Evolutionary conservation across 257 asterid species (phyloP), one percentile per base, ranked within the genome.

Genomic region (Nicotiana benthamiana): DNA sequence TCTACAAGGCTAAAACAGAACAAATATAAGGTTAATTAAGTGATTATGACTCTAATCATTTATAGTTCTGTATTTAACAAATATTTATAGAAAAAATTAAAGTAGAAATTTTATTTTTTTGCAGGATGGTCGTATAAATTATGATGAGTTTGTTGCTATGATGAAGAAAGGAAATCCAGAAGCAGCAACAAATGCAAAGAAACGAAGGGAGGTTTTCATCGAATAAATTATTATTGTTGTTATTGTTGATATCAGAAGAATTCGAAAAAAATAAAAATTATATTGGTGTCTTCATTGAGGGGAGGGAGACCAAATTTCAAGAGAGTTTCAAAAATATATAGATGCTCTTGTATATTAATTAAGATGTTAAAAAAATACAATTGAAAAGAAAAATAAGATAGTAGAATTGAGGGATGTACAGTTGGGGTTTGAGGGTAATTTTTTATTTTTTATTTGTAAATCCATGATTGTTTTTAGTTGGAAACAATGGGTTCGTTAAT

Each of bases 41-140:
- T 48, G 54, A 48, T 48, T 48, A 48, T 48, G 3, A 12, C 11
- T 48, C 13, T 4, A 48, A 48, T 48, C 2, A 46, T 46, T 46
- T 13, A 22, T 24, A 46, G 60, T 46, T 20, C 40, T 46, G 6
- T 3, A 4, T 43, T 72, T 72, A 22, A 46, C 22, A 46, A 46
- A 24, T 46, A 5, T 12, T 11, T 18, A 17, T 75, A 17, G 27
- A 46, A 75, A 30, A 22, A 26, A 26, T 26, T 26, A 26, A 26
- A 26, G 27, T 26, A 26, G 27, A 26, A 26, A 26, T 2, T 26
- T 1, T 26, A 26, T 26, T 26, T 26, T 72, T 74, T 18, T 48
- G 80, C 85, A 82, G 85, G 85, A 82, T 82, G 85, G 85, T 36
- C 79, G 85, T 68, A 82, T 82, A 32, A 82, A 77, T 34, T 82